Evolutionary conservation across 495 filamentous ascomycete species (phyloP).

Genomic region (Viridothelium virens): DNA sequence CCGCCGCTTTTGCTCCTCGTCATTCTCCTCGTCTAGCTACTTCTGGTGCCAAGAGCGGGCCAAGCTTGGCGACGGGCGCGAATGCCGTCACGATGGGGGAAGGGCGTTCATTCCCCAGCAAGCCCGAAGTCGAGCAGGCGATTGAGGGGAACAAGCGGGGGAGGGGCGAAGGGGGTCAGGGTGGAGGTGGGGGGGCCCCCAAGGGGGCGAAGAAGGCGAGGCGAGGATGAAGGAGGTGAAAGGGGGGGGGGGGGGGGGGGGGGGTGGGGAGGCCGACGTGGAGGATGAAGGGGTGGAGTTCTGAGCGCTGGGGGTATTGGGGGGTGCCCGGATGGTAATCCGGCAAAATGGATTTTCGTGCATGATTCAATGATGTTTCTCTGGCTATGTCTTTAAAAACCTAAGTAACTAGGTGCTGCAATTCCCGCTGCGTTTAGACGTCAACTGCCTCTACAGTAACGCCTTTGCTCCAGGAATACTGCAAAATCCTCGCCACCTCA

Average conservation of each 20-base stretch:
- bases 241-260: no score
- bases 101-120: no score
- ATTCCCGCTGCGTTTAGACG: slow-evolving; percentile 43
- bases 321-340: no score
- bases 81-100: background rate
- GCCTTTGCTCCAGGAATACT: slow-evolving; percentile 65
- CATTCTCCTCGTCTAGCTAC: no score
- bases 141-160: no score
- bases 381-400: background rate
- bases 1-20: no score
- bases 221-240: no score
- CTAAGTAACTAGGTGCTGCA: no score
- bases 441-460: slow-evolving; percentile 64
- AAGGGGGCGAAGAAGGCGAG: background rate
- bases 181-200: background rate
- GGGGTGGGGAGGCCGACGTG: background rate
- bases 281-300: slow-evolving; percentile 9
- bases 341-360: background rate
- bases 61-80: background rate
- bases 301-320: no score
- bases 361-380: background rate
- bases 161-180: no score
- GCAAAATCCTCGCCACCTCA: slow-evolving; percentile 59
- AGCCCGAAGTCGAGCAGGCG: no score
- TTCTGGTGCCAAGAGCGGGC: no score